Conservation (phyloP, 1,284 basidiomycete species). For the Tilletia setariae region DNA sequence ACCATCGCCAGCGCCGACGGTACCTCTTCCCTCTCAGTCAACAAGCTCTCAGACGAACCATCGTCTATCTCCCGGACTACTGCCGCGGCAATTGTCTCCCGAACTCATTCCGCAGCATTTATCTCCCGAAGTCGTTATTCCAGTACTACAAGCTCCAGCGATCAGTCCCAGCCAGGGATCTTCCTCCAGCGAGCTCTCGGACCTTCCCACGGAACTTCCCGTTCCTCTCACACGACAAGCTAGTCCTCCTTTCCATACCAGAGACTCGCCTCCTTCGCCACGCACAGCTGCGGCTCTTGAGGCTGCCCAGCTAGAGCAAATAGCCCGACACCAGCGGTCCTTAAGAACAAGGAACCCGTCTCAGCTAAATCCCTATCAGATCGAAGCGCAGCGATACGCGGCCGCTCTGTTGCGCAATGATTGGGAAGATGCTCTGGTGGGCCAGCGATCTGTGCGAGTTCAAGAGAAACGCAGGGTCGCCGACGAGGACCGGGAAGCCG, state of each 20-base stretch:
- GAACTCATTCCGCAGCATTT: too few species aligned
- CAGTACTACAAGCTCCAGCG: too few species aligned
- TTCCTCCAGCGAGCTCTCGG: background rate
- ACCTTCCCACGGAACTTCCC: background rate
- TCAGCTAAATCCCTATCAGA: slow-evolving; percentile 55
- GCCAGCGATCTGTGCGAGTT: slow-evolving; percentile 40
- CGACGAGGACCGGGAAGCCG: slow-evolving; percentile 27
- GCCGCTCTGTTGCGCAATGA: slow-evolving; percentile 52
- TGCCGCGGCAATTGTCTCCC: too few species aligned
- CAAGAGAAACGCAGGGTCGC: slow-evolving; percentile 31
- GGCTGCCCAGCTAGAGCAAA: background rate
- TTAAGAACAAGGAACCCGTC: slow-evolving; percentile 51
- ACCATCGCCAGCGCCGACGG: too few species aligned
- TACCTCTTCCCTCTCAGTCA: too few species aligned
- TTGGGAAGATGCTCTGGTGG: slow-evolving; percentile 56
- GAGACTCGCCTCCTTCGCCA: background rate
- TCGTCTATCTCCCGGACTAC: too few species aligned
- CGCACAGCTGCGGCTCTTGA: slow-evolving; percentile 10
- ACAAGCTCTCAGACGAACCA: too few species aligned
- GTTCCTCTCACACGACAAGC: background rate
- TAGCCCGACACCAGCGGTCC: slow-evolving; percentile 8
- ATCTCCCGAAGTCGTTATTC: too few species aligned
- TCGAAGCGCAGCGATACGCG: slow-evolving; percentile 53
- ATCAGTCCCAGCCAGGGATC: background rate
- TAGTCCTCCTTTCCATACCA: background rate